A percentile compares a stretch with the other conserved stretches of the same genome.
Conservation (phyloP, 2,329 filamentous ascomycete genomes). For the Paracoccidioides brasiliensis region DNA sequence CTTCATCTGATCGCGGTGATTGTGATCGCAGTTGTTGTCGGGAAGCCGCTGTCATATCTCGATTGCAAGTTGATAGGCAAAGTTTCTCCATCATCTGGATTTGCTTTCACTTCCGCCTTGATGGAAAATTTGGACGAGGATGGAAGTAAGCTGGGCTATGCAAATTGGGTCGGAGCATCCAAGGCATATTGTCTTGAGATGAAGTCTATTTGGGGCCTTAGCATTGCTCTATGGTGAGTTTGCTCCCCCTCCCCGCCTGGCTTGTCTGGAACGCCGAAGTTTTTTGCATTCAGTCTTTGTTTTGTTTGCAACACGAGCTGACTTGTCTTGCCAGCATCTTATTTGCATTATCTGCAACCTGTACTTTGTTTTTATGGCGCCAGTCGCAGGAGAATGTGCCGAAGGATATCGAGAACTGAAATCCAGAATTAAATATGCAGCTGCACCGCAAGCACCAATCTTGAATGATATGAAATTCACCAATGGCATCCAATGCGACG, state of each 20-base stretch:
- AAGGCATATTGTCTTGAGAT: slow-evolving; percentile 64
- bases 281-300: slow-evolving; percentile 38
- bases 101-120: slow-evolving; percentile 41
- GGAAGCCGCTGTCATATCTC: slow-evolving; percentile 66
- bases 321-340: slow-evolving; percentile 20
- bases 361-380: slow-evolving; percentile 50
- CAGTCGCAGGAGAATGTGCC: slow-evolving; percentile 37
- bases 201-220: slow-evolving; percentile 77
- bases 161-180: slow-evolving; percentile 46
- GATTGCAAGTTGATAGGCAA: slow-evolving; percentile 50
- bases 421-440: not conserved
- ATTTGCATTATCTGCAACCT: slow-evolving; percentile 50
- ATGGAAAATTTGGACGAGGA: slow-evolving; percentile 39
- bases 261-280: not conserved
- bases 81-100: slow-evolving; percentile 36
- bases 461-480: too few species aligned
- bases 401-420: slow-evolving; percentile 39
- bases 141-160: slow-evolving; percentile 38
- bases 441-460: not conserved
- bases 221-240: slow-evolving; percentile 59
- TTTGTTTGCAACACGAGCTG: slow-evolving; percentile 40
- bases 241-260: not conserved
- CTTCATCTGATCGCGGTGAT: slow-evolving; percentile 63
- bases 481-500: too few species aligned
- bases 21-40: slow-evolving; percentile 63